Evolutionary conservation across 495 filamentous ascomycete species (phyloP), one percentile per base, ranked within the genome.

Genomic region (Aspergillus sparsus): DNA sequence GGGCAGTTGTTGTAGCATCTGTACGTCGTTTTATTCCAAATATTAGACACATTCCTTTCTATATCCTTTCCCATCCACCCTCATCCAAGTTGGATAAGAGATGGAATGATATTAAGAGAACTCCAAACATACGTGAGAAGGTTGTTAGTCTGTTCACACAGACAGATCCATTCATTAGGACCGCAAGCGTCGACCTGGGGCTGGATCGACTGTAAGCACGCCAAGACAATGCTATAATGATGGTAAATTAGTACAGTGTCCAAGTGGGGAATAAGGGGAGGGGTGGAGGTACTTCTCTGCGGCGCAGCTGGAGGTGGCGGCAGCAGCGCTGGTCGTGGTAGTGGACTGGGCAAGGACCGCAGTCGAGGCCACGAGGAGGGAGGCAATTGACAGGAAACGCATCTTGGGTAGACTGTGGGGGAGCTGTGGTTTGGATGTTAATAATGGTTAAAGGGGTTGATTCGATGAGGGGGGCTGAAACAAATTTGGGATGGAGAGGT

Each of bases 1-100:
- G 75, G 74, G 53, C 75, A 78, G 55, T 75, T 74, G 61, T 74
- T 72, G 67, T 78, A 78, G 61, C 75, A 78, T 47, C 68, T 58
- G 10, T 54, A 45, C 32, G 15, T 9, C 12, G 16, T 36, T 55
- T n/a, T n/a, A n/a, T n/a, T n/a, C n/a, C n/a, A n/a, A n/a, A n/a
- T 1, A 13, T 10, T 51, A 49, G 54, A n/a, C 51, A 27, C 3
- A 27, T 27, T 39, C 45, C 2, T 51, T 35, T 18, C 16, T n/a
- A 27, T 46, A n/a, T 10, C 64, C 21, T 47, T 66, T 49, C 13
- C 8, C 9, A 57, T 32, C 35, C 36, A n/a, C n/a, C n/a, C n/a
- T n/a, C n/a, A n/a, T n/a, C n/a, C n/a, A n/a, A n/a, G n/a, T n/a
- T n/a, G n/a, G n/a, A n/a, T n/a, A n/a, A n/a, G n/a, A n/a, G n/a